These are phyloP conservation scores for Garcia nutans DNA, from an alignment of 345 rosid species.

Conservation along the genomic window DNA sequence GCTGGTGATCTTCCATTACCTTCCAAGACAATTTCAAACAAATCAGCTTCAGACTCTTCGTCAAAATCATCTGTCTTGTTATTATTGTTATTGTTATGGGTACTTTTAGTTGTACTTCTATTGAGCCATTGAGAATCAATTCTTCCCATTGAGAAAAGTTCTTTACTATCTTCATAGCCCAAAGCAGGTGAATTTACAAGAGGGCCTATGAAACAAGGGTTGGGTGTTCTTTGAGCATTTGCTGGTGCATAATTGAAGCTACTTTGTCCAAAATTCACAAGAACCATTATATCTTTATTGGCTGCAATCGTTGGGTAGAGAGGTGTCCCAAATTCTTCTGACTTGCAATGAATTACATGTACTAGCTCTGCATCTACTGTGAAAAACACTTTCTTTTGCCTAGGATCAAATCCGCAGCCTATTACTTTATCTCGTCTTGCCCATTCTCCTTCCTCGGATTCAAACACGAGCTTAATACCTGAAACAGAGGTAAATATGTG, in stretches of 20 bases:
- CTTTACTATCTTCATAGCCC: constrained; percentile 70
- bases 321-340: constrained; percentile 58
- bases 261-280: constrained; percentile 66
- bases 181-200: constrained; percentile 47
- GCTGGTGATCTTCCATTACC: constrained; percentile 43
- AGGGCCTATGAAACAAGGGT: constrained; percentile 63
- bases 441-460: constrained; percentile 54
- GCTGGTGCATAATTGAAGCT: constrained; percentile 50
- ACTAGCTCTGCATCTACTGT: constrained; percentile 52
- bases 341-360: constrained; percentile 52
- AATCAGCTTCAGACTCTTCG: constrained; percentile 88
- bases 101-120: constrained; percentile 40
- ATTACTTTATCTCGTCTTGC: constrained; percentile 46
- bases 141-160: constrained; percentile 89
- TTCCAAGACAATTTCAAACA: constrained; percentile 80
- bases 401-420: constrained; percentile 70
- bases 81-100: constrained; percentile 29
- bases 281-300: constrained; percentile 38
- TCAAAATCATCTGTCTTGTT: constrained; percentile 46
- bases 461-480: constrained; percentile 66
- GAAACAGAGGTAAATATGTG: constrained; percentile 9
- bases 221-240: constrained; percentile 53
- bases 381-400: constrained; percentile 60
- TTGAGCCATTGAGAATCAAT: constrained; percentile 76
- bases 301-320: constrained; percentile 64